Percentiles rank a stretch among this genome's conserved stretches.
phyloP scores from a whole-genome alignment of 2,329 filamentous ascomycete genomes.

The Blastomyces percursus region DNA sequence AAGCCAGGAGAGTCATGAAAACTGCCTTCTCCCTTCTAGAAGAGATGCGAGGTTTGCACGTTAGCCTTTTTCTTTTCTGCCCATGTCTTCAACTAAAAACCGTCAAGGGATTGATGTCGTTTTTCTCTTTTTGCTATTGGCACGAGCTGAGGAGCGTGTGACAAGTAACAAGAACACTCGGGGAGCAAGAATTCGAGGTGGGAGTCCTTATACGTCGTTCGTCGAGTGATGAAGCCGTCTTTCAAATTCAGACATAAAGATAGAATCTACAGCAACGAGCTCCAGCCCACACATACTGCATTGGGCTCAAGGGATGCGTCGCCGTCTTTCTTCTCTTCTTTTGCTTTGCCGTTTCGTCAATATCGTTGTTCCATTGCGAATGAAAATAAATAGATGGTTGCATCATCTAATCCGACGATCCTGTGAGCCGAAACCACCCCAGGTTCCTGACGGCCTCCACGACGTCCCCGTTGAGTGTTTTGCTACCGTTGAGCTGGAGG shows the following conservation, averaged over 20 bases:
- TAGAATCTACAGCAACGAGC: background rate
- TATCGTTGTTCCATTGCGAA: no score
- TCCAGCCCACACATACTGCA: background rate
- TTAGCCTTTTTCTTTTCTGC: background rate
- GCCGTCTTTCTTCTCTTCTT: background rate
- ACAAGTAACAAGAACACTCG: background rate
- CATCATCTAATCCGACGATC: background rate
- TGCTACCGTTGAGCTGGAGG: constrained; percentile 29
- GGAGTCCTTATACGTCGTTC: background rate
- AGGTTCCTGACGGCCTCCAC: background rate
- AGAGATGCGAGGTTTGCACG: no score
- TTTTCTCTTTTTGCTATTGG: background rate
- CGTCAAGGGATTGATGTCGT: background rate
- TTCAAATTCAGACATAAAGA: background rate
- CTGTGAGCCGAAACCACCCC: constrained; percentile 2
- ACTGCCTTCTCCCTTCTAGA: background rate
- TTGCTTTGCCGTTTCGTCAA: background rate
- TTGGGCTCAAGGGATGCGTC: background rate
- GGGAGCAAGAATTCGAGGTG: background rate
- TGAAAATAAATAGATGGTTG: background rate
- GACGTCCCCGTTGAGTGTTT: constrained; percentile 28
- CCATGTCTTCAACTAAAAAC: background rate
- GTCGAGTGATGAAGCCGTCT: background rate
- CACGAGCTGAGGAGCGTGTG: background rate
- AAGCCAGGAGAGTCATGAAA: background rate